phyloP scores from a whole-genome alignment of 2,329 filamentous ascomycete genomes.

The Rutstroemia sp. region DNA sequence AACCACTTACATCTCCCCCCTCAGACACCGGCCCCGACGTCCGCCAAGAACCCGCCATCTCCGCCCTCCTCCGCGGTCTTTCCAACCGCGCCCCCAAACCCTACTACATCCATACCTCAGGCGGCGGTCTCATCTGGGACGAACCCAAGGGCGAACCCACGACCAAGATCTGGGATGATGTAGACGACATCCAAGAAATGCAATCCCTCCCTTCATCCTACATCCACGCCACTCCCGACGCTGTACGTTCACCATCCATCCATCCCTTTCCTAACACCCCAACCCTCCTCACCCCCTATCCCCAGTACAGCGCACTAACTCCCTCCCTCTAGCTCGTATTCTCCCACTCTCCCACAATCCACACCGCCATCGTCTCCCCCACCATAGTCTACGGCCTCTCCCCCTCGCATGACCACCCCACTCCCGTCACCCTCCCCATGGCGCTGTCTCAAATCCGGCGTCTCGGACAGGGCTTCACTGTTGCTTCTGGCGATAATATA shows the following conservation, averaged over 20 bases:
- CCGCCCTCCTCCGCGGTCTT: conserved; percentile 9
- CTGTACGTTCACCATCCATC: neutral
- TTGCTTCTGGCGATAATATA: conserved; percentile 4
- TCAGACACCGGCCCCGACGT: conserved; percentile 11
- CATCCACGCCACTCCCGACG: neutral
- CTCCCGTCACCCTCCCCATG: conserved; percentile 7
- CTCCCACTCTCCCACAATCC: neutral
- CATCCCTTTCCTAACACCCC: neutral
- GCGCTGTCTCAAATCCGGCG: neutral
- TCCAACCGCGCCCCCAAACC: neutral
- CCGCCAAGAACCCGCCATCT: conserved; percentile 3
- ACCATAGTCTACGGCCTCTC: conserved; percentile 13
- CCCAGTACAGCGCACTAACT: neutral
- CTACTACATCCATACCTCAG: conserved; percentile 14
- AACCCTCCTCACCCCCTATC: neutral
- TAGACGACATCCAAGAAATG: conserved; percentile 10
- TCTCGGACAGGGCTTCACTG: conserved; percentile 9
- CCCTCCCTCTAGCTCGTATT: neutral
- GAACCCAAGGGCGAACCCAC: conserved; percentile 6
- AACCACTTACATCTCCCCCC: neutral
- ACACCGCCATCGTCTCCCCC: conserved; percentile 14
- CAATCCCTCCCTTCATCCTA: conserved; percentile 4
- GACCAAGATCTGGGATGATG: conserved; percentile 11
- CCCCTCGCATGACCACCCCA: conserved; percentile 10
- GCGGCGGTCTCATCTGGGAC: conserved; percentile 11